Conservation (phyloP, 495 filamentous ascomycete genomes). For the Schizothecium vesticola region DNA sequence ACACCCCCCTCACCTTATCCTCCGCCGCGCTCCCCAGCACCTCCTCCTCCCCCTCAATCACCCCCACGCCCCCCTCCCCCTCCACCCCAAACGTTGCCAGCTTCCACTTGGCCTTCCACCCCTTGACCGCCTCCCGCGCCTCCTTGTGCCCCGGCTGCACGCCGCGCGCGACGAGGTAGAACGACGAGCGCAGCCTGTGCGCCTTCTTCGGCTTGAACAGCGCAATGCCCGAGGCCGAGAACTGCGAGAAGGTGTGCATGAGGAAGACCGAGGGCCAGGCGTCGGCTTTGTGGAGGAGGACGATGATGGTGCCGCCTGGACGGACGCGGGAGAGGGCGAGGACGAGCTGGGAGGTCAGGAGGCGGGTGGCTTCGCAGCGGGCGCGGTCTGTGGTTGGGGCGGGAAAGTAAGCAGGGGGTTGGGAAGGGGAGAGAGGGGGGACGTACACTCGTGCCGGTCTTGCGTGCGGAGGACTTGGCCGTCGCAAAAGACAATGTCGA, state of each 20-base stretch:
- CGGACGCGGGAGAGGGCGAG: constrained; percentile 43
- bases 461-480: constrained; percentile 51
- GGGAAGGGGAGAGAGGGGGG: neutral
- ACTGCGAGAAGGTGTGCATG: constrained; percentile 38
- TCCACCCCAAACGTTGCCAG: constrained; percentile 38
- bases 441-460: constrained; percentile 11
- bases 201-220: constrained; percentile 43
- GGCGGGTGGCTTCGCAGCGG: constrained; percentile 34
- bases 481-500: constrained; percentile 55
- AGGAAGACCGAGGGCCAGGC: constrained; percentile 34
- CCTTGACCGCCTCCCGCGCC: constrained; percentile 34
- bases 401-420: too few relatives aligned
- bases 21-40: constrained; percentile 1
- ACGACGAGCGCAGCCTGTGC: constrained; percentile 47
- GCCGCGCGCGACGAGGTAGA: constrained; percentile 51
- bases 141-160: constrained; percentile 31
- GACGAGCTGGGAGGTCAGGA: constrained; percentile 41
- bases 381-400: neutral
- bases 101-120: constrained; percentile 43
- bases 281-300: constrained; percentile 48
- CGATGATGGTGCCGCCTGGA: constrained; percentile 42
- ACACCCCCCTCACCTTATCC: constrained; percentile 25
- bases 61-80: constrained; percentile 9
- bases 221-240: constrained; percentile 31
- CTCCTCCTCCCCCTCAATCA: constrained; percentile 16